Base-by-base conservation (phyloP, 176 grass and related monocot species). In the Tuctoria greenei region DNA sequence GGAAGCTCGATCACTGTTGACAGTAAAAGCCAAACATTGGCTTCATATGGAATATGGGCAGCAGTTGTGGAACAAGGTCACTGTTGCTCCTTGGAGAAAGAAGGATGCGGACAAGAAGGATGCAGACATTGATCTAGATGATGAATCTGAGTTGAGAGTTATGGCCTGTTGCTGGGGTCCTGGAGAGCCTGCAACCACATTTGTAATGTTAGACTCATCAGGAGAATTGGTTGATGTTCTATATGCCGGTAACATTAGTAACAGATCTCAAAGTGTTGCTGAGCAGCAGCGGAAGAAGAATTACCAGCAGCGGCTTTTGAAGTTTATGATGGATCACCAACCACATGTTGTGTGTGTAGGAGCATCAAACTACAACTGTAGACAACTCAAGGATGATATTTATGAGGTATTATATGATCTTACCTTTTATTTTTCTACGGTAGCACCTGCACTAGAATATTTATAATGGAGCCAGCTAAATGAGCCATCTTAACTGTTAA, bases 111-210 rank as follows among this genome's bases (percentile, higher is more conserved):
- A 80, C 25, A 85, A 81, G 49, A 92, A 96, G 37, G 89, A 92
- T 69, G 15, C 74, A 61, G 89, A 82, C 21, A 81, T 88, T 69
- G 87, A 99, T 78, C 66, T 79, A 42, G 86, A 91, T 75, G 89
- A 95, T 64, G 89, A 91, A 71, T 84, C 83, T 10, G 92, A 95
- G 47, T 46, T 92, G 66, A 90, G 91, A 83, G 89, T 99, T 49
- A 99, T 99, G 96, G 92, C 91, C 49, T 92, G 89, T 70, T 99
- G 92, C 85, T 95, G 87, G 96, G 96, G 96, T 54, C 89, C 95
- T 88, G 96, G 96, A 74, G 92, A 91, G 69, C 92, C 96, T 50
- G 89, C 92, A 66, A 99, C 85, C 43, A 95, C 96, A 44, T 95
- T 99, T 80, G 96, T 99, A 8, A 91, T 89, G 89, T 70, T 95